Evolutionary conservation across 441 rosid species (phyloP).

Genomic region (Arabidopsis lyrata): DNA sequence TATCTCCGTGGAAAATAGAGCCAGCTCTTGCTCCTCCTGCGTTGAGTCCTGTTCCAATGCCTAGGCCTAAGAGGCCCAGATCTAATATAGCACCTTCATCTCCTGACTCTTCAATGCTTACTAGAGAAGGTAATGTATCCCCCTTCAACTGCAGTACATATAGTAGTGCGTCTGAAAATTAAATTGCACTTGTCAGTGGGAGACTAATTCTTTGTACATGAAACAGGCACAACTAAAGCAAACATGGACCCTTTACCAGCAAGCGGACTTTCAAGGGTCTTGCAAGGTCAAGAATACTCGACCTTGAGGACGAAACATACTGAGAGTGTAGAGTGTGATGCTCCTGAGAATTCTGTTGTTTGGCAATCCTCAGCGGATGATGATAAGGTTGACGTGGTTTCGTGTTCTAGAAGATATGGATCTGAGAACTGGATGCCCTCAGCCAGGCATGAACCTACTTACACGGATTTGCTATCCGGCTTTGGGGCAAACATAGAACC

Average conservation of each 20-base stretch:
- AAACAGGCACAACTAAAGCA: conserved; percentile 68
- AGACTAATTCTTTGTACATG: not conserved
- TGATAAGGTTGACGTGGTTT: conserved; percentile 64
- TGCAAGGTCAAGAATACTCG: conserved; percentile 96
- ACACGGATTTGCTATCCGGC: conserved; percentile 81
- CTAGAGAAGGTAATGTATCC: conserved; percentile 72
- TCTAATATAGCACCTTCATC: conserved; percentile 69
- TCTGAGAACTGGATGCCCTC: conserved; percentile 65
- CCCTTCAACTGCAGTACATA: conserved; percentile 3
- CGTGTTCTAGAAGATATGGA: conserved; percentile 65
- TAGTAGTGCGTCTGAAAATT: not conserved
- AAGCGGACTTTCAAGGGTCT: conserved; percentile 87
- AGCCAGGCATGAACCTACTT: conserved; percentile 69
- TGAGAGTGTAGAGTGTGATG: conserved; percentile 68
- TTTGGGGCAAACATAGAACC: conserved; percentile 61
- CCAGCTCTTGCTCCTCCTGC: conserved; percentile 93
- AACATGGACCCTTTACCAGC: conserved; percentile 69
- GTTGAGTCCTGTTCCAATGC: conserved; percentile 75
- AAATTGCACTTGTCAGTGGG: not conserved
- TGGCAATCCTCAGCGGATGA: conserved; percentile 69
- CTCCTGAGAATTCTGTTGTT: conserved; percentile 64
- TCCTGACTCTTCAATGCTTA: conserved; percentile 72
- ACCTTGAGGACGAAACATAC: conserved; percentile 76
- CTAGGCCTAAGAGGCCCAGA: conserved; percentile 87
- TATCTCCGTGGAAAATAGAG: conserved; percentile 98